phyloP scores from a whole-genome alignment of 352 stramenopile species.

The Discostella stelligera region DNA sequence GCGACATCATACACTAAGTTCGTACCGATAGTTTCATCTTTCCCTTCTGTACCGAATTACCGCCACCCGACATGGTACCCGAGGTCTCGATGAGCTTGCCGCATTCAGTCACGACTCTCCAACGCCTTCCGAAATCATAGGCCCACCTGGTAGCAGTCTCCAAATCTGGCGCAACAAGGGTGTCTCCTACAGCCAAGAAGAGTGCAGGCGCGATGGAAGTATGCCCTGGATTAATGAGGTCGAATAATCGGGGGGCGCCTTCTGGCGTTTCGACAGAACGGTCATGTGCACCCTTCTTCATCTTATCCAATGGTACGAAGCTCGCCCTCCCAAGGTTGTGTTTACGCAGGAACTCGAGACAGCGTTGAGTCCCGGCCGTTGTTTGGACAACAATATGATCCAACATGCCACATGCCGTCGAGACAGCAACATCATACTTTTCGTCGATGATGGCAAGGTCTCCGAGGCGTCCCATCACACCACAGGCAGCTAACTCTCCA shows the following conservation, averaged over 20 bases:
- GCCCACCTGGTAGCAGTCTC: slow-evolving; percentile 90
- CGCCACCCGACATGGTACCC: slow-evolving; percentile 98
- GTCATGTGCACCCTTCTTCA: slow-evolving; percentile 85
- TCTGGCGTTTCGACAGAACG: slow-evolving; percentile 77
- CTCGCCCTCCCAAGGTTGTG: slow-evolving; percentile 94
- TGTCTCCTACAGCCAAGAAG: slow-evolving; percentile 96
- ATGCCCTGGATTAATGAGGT: slow-evolving; percentile 86
- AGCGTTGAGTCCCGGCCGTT: slow-evolving; percentile 91
- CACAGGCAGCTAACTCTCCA: slow-evolving; percentile 88
- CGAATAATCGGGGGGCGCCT: slow-evolving; percentile 81
- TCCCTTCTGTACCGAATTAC: slow-evolving; percentile 88
- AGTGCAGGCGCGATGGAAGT: slow-evolving; percentile 90
- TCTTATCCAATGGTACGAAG: slow-evolving; percentile 98
- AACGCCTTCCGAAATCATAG: slow-evolving; percentile 85
- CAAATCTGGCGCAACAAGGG: slow-evolving; percentile 94
- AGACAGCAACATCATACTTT: slow-evolving; percentile 97
- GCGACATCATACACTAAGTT: slow-evolving; percentile 4
- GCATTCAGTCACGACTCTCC: slow-evolving; percentile 96
- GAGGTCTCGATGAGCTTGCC: slow-evolving; percentile 97
- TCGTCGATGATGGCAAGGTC: slow-evolving; percentile 94
- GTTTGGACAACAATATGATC: slow-evolving; percentile 97
- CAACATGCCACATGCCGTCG: slow-evolving; percentile 93
- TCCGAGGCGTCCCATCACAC: slow-evolving; percentile 93
- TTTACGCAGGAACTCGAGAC: slow-evolving; percentile 92
- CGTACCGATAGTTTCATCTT: slow-evolving; percentile 88